phyloP scores from a whole-genome alignment of 2,329 filamentous ascomycete genomes.

The Blastomyces parvus region DNA sequence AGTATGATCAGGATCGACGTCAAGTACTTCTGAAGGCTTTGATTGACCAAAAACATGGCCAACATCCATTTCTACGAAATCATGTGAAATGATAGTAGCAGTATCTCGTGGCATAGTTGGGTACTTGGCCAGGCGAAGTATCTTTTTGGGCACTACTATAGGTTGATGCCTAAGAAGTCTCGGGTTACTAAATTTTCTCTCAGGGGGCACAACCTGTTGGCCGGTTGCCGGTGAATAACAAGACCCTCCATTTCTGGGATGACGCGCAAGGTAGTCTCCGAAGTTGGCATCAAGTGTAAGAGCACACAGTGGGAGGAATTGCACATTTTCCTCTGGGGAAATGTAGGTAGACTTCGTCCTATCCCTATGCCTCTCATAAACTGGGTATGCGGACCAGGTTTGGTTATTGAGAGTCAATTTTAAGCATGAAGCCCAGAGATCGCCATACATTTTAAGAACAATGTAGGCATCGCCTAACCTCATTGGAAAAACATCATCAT shows the following conservation, averaged over 20 bases:
- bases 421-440: constrained; percentile 28
- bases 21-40: not conserved
- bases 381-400: constrained; percentile 8
- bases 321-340: constrained; percentile 12
- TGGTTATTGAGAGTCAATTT: constrained; percentile 19
- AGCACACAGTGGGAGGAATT: constrained; percentile 27
- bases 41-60: not conserved
- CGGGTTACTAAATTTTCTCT: not conserved
- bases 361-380: constrained; percentile 7
- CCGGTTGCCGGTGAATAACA: constrained; percentile 2
- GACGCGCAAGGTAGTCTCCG: constrained; percentile 6
- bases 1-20: not conserved
- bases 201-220: not conserved
- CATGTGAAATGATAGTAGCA: not conserved
- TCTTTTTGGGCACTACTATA: not conserved
- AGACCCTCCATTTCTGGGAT: not conserved
- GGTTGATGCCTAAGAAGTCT: not conserved
- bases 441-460: constrained; percentile 25
- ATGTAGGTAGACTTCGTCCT: not conserved
- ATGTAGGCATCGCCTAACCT: constrained; percentile 24
- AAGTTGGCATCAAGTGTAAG: constrained; percentile 27
- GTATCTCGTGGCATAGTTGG: not conserved
- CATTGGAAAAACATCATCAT: constrained; percentile 24
- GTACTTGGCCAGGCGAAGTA: constrained; percentile 4
- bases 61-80: not conserved